phyloP scores from a whole-genome alignment of 108 stramenopile genomes.

The Nannochloropsis salina region DNA sequence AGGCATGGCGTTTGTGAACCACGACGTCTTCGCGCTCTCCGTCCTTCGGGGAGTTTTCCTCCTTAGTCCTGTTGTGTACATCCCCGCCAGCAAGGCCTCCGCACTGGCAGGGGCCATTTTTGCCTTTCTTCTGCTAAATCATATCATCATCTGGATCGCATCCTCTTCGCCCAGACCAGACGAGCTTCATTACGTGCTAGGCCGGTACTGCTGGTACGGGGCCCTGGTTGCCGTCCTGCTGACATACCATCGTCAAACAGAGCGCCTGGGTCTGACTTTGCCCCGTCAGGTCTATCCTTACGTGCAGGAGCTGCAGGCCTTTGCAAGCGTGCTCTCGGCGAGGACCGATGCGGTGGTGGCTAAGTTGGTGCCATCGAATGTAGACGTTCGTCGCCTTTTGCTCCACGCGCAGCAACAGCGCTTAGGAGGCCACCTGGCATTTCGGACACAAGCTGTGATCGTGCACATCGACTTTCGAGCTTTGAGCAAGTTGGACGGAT shows the following conservation, averaged over 20 bases:
- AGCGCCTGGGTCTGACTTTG: not conserved
- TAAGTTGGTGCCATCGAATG: not conserved
- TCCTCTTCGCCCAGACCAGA: slow-evolving; percentile 8
- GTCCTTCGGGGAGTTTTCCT: not conserved
- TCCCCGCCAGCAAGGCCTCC: not conserved
- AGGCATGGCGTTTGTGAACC: not conserved
- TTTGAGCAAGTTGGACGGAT: not conserved
- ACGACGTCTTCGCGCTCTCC: not conserved
- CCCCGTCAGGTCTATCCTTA: not conserved
- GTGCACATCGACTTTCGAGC: slow-evolving; percentile 10
- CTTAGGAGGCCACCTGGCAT: not conserved
- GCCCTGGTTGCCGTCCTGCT: not conserved
- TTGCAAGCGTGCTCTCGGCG: not conserved
- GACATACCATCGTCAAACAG: not conserved
- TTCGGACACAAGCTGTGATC: not conserved
- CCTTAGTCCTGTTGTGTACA: not conserved
- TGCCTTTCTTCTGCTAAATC: not conserved
- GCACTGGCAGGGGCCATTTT: not conserved
- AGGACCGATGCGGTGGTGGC: not conserved
- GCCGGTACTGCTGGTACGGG: not conserved
- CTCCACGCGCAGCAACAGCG: not conserved
- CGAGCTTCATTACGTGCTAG: not conserved
- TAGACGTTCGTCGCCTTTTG: not conserved
- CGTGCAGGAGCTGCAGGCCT: not conserved
- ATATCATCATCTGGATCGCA: not conserved